Percentiles rank a stretch among this genome's conserved stretches.
Conservation (phyloP, 75 land plant genomes). For the Pinus taeda region DNA sequence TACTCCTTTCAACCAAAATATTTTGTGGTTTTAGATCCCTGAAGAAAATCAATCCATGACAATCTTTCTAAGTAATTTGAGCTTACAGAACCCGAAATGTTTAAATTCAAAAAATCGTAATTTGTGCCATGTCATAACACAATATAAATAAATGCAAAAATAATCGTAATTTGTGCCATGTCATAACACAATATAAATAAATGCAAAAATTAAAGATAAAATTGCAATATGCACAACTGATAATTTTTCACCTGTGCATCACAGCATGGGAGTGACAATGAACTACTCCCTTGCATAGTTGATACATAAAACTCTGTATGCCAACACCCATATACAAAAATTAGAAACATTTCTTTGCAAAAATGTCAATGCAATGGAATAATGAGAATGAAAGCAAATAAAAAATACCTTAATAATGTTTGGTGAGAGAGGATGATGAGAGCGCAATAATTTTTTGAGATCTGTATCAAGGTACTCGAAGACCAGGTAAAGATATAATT, state of each 20-base stretch:
- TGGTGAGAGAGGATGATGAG: neutral
- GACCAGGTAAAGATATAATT: conserved; percentile 30
- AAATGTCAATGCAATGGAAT: neutral
- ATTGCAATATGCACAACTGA: too few species aligned
- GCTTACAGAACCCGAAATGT: neutral
- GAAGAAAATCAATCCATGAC: too few species aligned
- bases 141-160: too few species aligned
- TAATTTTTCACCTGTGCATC: conserved; percentile 31
- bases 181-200: too few species aligned
- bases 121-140: too few species aligned
- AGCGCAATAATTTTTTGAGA: conserved; percentile 30
- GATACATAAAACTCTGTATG: conserved; percentile 44
- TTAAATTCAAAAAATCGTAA: too few species aligned
- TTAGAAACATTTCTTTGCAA: neutral
- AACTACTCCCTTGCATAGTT: conserved; percentile 39
- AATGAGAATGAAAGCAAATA: neutral
- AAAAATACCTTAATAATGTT: conserved; percentile 1
- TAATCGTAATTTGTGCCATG: too few species aligned
- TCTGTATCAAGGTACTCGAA: conserved; percentile 40
- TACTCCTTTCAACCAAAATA: conserved; percentile 36
- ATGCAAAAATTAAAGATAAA: too few species aligned
- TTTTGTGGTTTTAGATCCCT: conserved; percentile 51
- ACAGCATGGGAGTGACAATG: conserved; percentile 48
- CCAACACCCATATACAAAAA: neutral
- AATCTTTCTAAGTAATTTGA: neutral